Base-by-base conservation (phyloP, 768 basidiomycete species). In the Calocybe indica region DNA sequence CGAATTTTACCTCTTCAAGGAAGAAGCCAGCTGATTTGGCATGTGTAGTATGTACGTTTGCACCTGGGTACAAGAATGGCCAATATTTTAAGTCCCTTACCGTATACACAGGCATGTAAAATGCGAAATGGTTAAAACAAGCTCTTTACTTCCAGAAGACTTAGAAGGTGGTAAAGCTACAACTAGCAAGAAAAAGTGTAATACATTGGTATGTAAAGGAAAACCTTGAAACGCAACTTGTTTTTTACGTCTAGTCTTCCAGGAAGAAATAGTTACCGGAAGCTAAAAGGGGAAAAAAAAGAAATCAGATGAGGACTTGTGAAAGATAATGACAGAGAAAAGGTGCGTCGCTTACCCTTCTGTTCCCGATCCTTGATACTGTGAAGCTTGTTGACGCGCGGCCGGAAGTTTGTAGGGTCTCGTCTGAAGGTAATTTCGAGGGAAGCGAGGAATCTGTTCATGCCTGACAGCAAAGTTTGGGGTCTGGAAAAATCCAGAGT, bases 401-500 rank as follows among this genome's bases (percentile, higher is more conserved):
- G 90, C 37, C 90, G 78, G 75, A 80, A 92, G 71, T 92, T 92
- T 50, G 92, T 95, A 8, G 95, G 96, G 68, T 99, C 96, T 57
- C 96, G 85, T 51, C 96, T 79, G 84, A 98, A 98, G 1, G 96
- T 98, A 64, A 98, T 95, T 67, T 98, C 92, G 10, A 99, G 75
- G 8, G 88, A 92, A 1, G 89, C 88, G 49, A 99, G 70, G 82
- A 99, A 99, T 57, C 85, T 85, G 74, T 99, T 98, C 94, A 99
- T 97, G 29, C 96, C 96, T 8, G 92, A 85, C 48, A 98, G 74
- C 15, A 99, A 75, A 5, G 92, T 91, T 67, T 98, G 92, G 3
- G 96, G 95, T 51, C 92, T 94, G 58, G 5, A 46, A 13, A 46
- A 50, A 32, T 31, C 29, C 38, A 14, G 13, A 7, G 37, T 47